These are phyloP conservation scores for Thielaviopsis musarum DNA, from an alignment of 2,329 filamentous ascomycete genomes.

Conservation along the genomic window DNA sequence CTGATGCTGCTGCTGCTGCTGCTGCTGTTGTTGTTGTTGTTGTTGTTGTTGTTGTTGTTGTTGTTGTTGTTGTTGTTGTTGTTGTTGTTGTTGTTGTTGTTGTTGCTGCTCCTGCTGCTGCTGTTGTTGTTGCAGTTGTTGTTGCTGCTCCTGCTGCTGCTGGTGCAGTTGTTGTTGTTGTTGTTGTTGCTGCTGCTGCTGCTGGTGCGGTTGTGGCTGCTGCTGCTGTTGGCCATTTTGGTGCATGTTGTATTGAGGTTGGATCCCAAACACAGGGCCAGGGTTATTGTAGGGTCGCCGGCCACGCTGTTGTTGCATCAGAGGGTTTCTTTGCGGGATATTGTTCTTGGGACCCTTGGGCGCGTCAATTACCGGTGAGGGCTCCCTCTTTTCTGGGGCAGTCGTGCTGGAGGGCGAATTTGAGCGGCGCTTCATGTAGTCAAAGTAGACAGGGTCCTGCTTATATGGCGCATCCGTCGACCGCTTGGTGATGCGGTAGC, in stretches of 20 bases:
- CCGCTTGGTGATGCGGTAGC: slow-evolving; percentile 82
- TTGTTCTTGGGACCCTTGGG: slow-evolving; percentile 45
- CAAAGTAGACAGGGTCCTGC: slow-evolving; percentile 5
- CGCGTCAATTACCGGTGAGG: slow-evolving; percentile 34
- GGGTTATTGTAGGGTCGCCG: slow-evolving; percentile 32
- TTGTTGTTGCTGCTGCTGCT: neutral
- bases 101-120: neutral
- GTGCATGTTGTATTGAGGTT: neutral
- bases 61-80: slow-evolving; percentile 16
- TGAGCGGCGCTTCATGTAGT: slow-evolving; percentile 1
- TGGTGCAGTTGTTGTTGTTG: no score
- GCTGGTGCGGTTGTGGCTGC: neutral
- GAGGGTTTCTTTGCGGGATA: slow-evolving; percentile 32
- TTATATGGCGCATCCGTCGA: slow-evolving; percentile 30
- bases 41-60: neutral
- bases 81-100: no score
- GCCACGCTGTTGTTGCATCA: slow-evolving; percentile 19
- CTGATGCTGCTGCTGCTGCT: no score
- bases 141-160: neutral
- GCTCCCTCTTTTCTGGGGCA: slow-evolving; percentile 29
- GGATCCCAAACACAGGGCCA: neutral
- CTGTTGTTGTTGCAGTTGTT: neutral
- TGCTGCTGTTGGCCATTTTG: slow-evolving; percentile 14
- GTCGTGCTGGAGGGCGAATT: slow-evolving; percentile 16
- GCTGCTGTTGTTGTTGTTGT: no score